Percentiles rank a stretch among this genome's conserved stretches.
Evolutionary conservation across 2,329 filamentous ascomycete species (phyloP).

Genomic region (Ophiostoma ips): DNA sequence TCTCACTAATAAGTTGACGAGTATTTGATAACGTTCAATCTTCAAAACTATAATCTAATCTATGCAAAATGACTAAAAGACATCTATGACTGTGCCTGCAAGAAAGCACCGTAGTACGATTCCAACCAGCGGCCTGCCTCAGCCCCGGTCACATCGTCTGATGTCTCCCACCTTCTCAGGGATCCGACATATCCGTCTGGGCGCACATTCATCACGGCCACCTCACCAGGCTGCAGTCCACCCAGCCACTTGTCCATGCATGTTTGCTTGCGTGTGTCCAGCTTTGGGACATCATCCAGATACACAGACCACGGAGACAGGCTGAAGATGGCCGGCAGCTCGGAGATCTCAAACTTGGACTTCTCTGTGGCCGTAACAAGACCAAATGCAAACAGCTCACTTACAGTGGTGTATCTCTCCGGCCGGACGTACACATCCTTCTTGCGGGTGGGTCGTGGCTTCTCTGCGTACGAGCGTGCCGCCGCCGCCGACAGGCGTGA

Average conservation of each 20-base stretch:
- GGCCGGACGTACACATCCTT: conserved; percentile 55
- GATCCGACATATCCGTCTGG: conserved; percentile 63
- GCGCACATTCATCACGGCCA: conserved; percentile 52
- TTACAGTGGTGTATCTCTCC: conserved; percentile 53
- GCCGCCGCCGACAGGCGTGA: conserved; percentile 44
- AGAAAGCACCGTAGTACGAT: not conserved
- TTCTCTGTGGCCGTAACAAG: conserved; percentile 53
- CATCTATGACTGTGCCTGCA: not conserved
- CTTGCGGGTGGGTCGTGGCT: conserved; percentile 39
- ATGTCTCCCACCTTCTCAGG: conserved; percentile 27
- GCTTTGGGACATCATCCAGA: conserved; percentile 47
- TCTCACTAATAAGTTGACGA: no score
- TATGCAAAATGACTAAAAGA: no score
- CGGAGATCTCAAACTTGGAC: conserved; percentile 46
- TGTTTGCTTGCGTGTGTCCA: conserved; percentile 33
- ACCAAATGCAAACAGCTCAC: conserved; percentile 54
- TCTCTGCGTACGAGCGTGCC: conserved; percentile 43
- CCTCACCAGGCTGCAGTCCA: conserved; percentile 37
- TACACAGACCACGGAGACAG: conserved; percentile 59
- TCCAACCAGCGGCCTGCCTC: conserved; percentile 1
- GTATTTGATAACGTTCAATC: no score
- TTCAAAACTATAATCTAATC: no score
- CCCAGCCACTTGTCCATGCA: conserved; percentile 59
- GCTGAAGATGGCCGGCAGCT: conserved; percentile 47
- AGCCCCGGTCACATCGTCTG: not conserved